Evolutionary conservation across 179 eudicot species (phyloP).

Genomic region (Spinacia oleracea): DNA sequence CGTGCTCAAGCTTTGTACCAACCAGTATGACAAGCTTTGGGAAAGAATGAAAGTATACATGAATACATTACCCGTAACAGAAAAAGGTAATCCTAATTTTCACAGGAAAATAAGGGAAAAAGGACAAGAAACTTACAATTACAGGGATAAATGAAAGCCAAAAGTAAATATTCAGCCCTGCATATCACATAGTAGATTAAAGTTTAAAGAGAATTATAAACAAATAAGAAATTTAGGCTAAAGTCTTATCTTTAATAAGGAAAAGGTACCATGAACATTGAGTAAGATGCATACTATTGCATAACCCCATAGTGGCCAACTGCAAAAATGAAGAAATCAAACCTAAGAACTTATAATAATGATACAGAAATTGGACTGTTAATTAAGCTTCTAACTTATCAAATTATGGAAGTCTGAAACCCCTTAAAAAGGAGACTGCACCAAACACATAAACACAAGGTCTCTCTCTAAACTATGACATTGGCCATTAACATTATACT

Average conservation of each 20-base stretch:
- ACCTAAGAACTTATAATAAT: not conserved
- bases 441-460: not conserved
- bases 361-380: not conserved
- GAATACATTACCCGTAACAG: not conserved
- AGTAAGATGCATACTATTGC: slow-evolving; percentile 53
- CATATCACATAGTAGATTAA: slow-evolving; percentile 9
- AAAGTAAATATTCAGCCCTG: slow-evolving; percentile 54
- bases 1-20: slow-evolving; percentile 57
- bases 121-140: slow-evolving; percentile 33
- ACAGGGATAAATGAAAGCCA: slow-evolving; percentile 58
- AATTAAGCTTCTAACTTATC: not conserved
- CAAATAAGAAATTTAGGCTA: not conserved
- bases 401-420: not conserved
- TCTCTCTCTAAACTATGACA: too few relatives aligned
- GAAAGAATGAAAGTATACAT: slow-evolving; percentile 9
- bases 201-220: not conserved
- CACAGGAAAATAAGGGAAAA: not conserved
- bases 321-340: slow-evolving; percentile 30
- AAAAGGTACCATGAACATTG: slow-evolving; percentile 42
- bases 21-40: slow-evolving; percentile 49
- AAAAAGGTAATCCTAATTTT: not conserved
- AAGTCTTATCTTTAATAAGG: not conserved
- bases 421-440: not conserved
- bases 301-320: slow-evolving; percentile 59
- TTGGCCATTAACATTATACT: too few relatives aligned